Base-by-base conservation (phyloP, 1,284 basidiomycete species). In the Filobasidium uniguttulatum region DNA sequence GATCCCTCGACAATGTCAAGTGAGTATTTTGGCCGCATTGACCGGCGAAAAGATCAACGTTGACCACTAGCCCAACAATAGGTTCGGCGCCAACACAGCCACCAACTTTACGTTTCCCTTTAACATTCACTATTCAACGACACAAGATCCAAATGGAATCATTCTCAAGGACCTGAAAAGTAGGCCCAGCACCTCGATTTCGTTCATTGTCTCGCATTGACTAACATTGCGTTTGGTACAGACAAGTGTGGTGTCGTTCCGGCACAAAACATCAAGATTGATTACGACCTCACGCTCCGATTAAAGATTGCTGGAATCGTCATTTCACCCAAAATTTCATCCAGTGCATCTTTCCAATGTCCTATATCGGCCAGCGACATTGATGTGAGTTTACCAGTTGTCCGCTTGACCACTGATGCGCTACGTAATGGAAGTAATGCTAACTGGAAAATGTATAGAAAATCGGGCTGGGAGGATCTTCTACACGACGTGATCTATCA, bases 71-170 rank as follows among this genome's bases (percentile, higher is more conserved):
- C n/a, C n/a, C n/a, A n/a, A n/a, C n/a, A 5, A 7, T 28, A 54
- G 53, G 30, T 82, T 94, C 63, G 62, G 72, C 5, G 73, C 81
- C 9, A 73, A 82, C 61, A 69, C 75, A 3, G 73, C 76, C 57
- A 86, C 81, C 3, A 83, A 80, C 49, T 79, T 90, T 68, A 77
- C 78, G 0, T 86, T 94, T 71, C 87, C 88, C 1, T 83, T 91
- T 66, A 64, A 75, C 3, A 72, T 94, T 49, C 72, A 75, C 44
- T 93, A 91, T 70, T 76, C 78, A 31, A 71, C 73, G 22, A 62
- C 75, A 0, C 61, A 73, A 46, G 80, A 88, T 57, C 79, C 83
- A 4, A 72, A 75, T 52, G 63, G 71, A 36, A 57, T 59, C 19
- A 78, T 91, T 31, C 72, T 93, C 20, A 56, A 70, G 7, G 83